Base-by-base conservation (phyloP, 352 stramenopile species). In the Phytophthora aleatoria region DNA sequence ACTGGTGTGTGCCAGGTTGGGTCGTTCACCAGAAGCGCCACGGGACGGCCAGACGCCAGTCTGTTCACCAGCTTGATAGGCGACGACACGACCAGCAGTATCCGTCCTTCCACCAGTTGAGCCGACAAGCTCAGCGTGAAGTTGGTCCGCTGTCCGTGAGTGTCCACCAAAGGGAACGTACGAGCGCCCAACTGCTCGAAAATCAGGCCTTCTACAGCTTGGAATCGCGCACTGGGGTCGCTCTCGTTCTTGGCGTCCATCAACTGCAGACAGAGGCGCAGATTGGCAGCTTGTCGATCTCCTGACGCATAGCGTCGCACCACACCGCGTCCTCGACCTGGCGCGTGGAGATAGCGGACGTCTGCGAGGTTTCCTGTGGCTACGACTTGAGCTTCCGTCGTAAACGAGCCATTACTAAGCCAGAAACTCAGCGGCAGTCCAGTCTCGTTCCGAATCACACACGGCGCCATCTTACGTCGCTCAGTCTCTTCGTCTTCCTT, bases 11-110 rank as follows among this genome's bases (percentile, higher is more conserved):
- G 64, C 87, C 87, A 95, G 36, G 81, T 81, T 53, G 87, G 85
- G 57, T 94, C 85, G 38, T 95, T 92, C 24, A 93, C 83, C 3
- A 95, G 81, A 16, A 95, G 57, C 47, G 91, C 79, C 16, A 95
- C 73, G 7, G 83, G 75, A 39, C 63, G 67, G 38, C 70, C 51
- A 60, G 89, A 85, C 30, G 85, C 77, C 26, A 92, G 38, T 41
- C 76, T 80, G 56, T 84, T 94, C 3, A 90, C 73, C 1, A 95
- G 49, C 49, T 92, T 91, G 44, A 95, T 79, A 50, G 89, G 84
- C 5, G 87, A 95, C 31, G 85, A 94, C 2, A 95, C 72, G 1
- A 89, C 77, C 15, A 94, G 60, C 16, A 95, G 55, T 50, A 95
- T 93, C 26, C 85, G 83, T 15, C 87, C 87, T 57, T 93, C 87